Percentiles rank a stretch among this genome's conserved stretches.
Conservation (phyloP, 2,329 filamentous ascomycete genomes). For the Dactylellina sp. region DNA sequence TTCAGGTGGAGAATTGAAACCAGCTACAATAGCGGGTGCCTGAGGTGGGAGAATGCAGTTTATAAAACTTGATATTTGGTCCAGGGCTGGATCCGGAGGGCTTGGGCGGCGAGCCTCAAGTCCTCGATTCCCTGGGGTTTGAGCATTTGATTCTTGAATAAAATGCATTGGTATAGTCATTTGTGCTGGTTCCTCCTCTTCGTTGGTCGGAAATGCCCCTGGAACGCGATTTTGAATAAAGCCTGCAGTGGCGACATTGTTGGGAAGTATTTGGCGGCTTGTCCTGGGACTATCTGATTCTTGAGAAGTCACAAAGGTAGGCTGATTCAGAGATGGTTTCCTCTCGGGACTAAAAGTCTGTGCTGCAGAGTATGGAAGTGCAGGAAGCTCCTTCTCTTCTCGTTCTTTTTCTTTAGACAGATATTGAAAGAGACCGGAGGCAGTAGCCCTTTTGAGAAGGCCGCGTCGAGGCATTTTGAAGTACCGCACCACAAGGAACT, state of each 20-base stretch:
- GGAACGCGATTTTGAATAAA: not conserved
- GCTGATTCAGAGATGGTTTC: not conserved
- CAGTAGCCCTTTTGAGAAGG: conserved; percentile 21
- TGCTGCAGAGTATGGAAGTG: not conserved
- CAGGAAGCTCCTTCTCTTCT: not conserved
- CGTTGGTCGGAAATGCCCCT: not conserved
- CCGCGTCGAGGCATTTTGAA: conserved; percentile 38
- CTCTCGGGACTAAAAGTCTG: not conserved
- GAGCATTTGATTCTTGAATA: too few relatives aligned
- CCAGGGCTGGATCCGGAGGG: too few relatives aligned
- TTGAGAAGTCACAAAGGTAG: too few relatives aligned
- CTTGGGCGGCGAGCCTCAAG: too few relatives aligned
- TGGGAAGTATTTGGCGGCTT: too few relatives aligned
- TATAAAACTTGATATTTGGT: not conserved
- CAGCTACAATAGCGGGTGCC: not conserved
- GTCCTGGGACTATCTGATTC: too few relatives aligned
- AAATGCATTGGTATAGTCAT: too few relatives aligned
- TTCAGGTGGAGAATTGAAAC: not conserved
- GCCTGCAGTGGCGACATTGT: not conserved
- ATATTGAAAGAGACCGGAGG: conserved; percentile 23
- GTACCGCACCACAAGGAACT: too few relatives aligned
- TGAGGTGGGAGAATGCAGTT: not conserved
- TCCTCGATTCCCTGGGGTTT: too few relatives aligned
- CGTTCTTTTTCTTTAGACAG: not conserved
- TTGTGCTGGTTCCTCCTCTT: too few relatives aligned